These are phyloP conservation scores for Boechera retrofracta DNA, from an alignment of 345 rosid genomes.

Conservation along the genomic window DNA sequence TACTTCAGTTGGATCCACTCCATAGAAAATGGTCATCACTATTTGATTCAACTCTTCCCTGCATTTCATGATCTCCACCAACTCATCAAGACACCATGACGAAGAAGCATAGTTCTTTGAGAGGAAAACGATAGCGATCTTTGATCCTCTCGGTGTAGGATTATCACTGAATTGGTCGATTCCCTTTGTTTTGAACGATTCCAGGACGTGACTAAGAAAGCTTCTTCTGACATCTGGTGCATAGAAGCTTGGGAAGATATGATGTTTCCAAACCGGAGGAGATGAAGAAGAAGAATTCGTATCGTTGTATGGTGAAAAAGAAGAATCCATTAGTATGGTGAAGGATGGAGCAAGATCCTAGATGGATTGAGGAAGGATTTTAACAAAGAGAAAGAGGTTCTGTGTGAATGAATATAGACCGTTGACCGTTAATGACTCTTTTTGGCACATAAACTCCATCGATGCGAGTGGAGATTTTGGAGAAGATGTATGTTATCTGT, in stretches of 20 bases:
- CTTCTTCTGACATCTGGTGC: background rate
- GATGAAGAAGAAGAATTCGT: background rate
- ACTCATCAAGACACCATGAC: background rate
- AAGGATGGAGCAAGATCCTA: background rate
- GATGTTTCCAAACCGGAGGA: background rate
- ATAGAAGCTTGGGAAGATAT: constrained; percentile 8
- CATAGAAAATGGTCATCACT: constrained; percentile 3
- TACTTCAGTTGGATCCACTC: background rate
- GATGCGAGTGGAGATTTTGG: no score
- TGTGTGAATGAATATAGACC: no score
- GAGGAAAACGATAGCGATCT: background rate
- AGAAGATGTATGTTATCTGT: no score
- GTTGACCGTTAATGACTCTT: no score
- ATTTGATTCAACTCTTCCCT: background rate
- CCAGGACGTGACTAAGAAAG: background rate
- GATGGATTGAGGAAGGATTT: no score
- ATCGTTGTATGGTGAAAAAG: background rate
- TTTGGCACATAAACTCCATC: no score
- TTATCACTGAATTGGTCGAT: background rate
- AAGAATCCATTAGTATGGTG: background rate
- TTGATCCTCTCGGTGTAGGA: background rate
- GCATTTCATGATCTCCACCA: background rate
- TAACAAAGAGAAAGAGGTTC: no score
- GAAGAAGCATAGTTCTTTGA: background rate
- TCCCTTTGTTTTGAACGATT: background rate